A percentile compares a stretch with the other conserved stretches of the same genome.
Evolutionary conservation across 2,329 filamentous ascomycete species (phyloP).

Genomic region (Sporothrix schenckii): DNA sequence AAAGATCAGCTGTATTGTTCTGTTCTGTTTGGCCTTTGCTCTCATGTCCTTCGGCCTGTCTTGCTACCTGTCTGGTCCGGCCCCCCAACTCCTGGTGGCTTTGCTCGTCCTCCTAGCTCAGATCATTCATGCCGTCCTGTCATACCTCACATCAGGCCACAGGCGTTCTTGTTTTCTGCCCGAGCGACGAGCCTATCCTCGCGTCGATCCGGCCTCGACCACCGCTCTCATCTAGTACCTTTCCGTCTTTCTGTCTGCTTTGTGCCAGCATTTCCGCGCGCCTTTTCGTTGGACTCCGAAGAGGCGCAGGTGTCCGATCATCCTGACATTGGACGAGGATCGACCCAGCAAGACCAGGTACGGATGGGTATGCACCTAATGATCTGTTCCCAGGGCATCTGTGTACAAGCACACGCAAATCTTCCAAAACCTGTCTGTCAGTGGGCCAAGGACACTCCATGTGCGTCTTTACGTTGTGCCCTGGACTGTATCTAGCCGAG

Average conservation of each 20-base stretch:
- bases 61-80: neutral
- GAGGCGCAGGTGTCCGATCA: slow-evolving; percentile 24
- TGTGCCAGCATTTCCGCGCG: neutral
- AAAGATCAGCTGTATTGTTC: neutral
- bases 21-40: neutral
- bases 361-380: neutral
- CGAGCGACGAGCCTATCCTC: neutral
- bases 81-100: slow-evolving; percentile 16
- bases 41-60: neutral
- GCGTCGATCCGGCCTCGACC: slow-evolving; percentile 15
- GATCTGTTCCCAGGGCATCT: slow-evolving; percentile 10
- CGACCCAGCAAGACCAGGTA: neutral
- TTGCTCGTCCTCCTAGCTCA: slow-evolving; percentile 17
- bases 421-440: neutral
- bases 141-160: neutral
- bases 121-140: slow-evolving; percentile 27
- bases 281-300: neutral
- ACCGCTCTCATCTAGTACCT: neutral
- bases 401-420: slow-evolving; percentile 8
- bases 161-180: neutral
- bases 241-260: neutral
- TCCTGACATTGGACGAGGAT: slow-evolving; percentile 1
- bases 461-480: neutral
- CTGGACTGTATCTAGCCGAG: neutral
- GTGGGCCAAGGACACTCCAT: neutral